Conservation (phyloP, 2,329 filamentous ascomycete species). For the Capronia coronata region DNA sequence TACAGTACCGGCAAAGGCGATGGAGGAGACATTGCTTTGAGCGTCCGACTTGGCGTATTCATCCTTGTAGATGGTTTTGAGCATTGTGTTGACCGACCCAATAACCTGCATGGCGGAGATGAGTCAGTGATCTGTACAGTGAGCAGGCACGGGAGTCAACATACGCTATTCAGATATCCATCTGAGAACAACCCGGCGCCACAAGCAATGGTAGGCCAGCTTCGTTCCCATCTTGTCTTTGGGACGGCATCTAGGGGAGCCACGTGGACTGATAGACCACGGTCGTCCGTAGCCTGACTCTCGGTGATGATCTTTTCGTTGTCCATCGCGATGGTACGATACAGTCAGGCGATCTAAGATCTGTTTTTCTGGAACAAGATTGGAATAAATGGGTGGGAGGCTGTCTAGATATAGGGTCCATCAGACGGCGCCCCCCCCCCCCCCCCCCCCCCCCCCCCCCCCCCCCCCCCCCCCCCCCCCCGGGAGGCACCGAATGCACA, state of each 20-base stretch:
- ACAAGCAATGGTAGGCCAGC: slow-evolving; percentile 75
- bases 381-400: no score
- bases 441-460: no score
- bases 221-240: slow-evolving; percentile 47
- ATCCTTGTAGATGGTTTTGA: slow-evolving; percentile 60
- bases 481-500: no score
- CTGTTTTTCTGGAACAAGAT: not conserved
- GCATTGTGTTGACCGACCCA: slow-evolving; percentile 74
- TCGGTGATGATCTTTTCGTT: slow-evolving; percentile 16
- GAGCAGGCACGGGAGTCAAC: slow-evolving; percentile 14
- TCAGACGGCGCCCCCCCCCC: no score
- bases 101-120: slow-evolving; percentile 54
- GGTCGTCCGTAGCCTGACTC: slow-evolving; percentile 7
- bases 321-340: not conserved
- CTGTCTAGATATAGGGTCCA: not conserved
- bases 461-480: no score
- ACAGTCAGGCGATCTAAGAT: no score
- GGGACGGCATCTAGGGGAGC: slow-evolving; percentile 19
- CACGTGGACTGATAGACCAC: slow-evolving; percentile 13
- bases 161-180: slow-evolving; percentile 82
- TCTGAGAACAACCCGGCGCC: slow-evolving; percentile 87
- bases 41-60: slow-evolving; percentile 64
- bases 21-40: slow-evolving; percentile 67
- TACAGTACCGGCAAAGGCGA: slow-evolving; percentile 81
- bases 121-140: not conserved